phyloP scores from a whole-genome alignment of 2,329 filamentous ascomycete genomes.

The Penicillium psychrosexuale region DNA sequence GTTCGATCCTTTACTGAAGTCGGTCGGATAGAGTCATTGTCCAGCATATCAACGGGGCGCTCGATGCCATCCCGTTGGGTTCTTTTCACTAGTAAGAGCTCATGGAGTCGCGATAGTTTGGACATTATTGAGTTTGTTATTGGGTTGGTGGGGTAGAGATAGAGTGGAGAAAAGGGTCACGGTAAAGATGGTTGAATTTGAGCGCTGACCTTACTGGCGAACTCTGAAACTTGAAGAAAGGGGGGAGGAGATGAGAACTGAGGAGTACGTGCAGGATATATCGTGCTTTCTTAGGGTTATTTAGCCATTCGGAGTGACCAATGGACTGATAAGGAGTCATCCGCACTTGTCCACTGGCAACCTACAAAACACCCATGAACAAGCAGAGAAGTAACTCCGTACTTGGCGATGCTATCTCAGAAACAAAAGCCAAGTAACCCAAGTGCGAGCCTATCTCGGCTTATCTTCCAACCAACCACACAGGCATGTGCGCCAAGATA shows the following conservation, averaged over 20 bases:
- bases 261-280: background rate
- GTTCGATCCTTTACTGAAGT: slow-evolving; percentile 41
- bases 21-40: slow-evolving; percentile 45
- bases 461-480: background rate
- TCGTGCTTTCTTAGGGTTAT: background rate
- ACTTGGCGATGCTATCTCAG: background rate
- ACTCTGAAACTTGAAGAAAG: background rate
- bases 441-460: background rate
- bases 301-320: background rate
- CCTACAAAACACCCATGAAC: background rate
- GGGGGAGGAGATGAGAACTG: background rate
- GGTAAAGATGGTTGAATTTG: background rate
- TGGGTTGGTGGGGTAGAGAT: background rate
- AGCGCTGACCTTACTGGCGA: background rate
- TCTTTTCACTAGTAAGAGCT: slow-evolving; percentile 18
- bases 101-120: slow-evolving; percentile 11
- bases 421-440: background rate
- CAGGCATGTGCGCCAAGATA: background rate
- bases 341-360: background rate
- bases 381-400: background rate
- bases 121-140: background rate
- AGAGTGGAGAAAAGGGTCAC: background rate
- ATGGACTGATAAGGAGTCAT: background rate
- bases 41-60: slow-evolving; percentile 23
- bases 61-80: slow-evolving; percentile 16